phyloP scores from a whole-genome alignment of 768 basidiomycete species.

The Tulasnella sp. region DNA sequence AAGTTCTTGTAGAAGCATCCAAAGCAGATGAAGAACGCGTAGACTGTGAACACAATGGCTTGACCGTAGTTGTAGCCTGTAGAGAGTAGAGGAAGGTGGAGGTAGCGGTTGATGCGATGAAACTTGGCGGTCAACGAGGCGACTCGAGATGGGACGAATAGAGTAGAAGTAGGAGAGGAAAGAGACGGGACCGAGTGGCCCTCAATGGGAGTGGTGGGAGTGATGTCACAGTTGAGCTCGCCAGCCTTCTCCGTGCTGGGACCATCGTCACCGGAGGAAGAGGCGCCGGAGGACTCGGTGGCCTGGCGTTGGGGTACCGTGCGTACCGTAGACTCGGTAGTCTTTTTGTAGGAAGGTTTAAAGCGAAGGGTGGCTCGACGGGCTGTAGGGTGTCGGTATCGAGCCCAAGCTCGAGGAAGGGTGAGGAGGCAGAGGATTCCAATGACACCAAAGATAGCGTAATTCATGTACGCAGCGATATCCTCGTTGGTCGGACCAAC shows the following conservation, averaged over 20 bases:
- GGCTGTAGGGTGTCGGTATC: conserved; percentile 3
- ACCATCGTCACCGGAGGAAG: not conserved
- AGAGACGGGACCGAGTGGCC: not conserved
- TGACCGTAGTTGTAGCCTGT: conserved; percentile 1
- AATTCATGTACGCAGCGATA: not conserved
- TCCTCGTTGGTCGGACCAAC: not conserved
- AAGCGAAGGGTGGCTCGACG: not conserved
- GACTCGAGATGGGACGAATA: not conserved
- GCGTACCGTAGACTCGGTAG: not conserved
- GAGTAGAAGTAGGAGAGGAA: not conserved
- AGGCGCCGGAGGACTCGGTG: not conserved
- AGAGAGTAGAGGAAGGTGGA: not conserved
- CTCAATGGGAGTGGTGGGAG: not conserved
- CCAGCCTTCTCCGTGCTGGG: not conserved
- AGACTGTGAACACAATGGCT: not conserved
- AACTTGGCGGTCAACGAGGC: not conserved
- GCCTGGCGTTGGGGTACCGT: not conserved
- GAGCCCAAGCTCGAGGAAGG: conserved; percentile 2
- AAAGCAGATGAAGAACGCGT: conserved; percentile 6
- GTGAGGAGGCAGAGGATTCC: not conserved
- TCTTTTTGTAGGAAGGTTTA: not conserved
- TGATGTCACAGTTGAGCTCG: not conserved
- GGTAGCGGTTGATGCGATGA: not conserved
- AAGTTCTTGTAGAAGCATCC: conserved; percentile 1
- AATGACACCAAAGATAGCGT: not conserved